A percentile compares a stretch with the other conserved stretches of the same genome.
Conservation (phyloP, 371 early-diverging fungal species). For the Mucor circinelloides region DNA sequence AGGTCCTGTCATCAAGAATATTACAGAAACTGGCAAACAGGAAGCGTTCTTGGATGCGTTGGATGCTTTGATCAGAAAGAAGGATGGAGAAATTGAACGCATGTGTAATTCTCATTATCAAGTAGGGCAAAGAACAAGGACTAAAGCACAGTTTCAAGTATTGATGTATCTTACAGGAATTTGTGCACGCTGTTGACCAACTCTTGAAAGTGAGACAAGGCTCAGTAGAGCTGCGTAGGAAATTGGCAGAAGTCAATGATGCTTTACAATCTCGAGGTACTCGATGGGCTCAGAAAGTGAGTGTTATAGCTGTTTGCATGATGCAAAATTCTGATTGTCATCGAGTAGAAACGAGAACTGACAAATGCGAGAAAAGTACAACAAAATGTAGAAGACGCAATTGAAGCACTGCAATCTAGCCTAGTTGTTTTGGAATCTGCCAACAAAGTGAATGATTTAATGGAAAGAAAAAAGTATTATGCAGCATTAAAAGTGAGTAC, state of each 20-base stretch:
- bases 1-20: slow-evolving; percentile 88
- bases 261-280: slow-evolving; percentile 85
- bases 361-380: slow-evolving; percentile 82
- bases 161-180: slow-evolving; percentile 66
- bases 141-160: background rate
- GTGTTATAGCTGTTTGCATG: background rate
- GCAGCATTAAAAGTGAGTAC: slow-evolving; percentile 78
- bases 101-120: slow-evolving; percentile 96
- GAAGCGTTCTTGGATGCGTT: slow-evolving; percentile 88
- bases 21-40: slow-evolving; percentile 85
- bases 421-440: slow-evolving; percentile 87
- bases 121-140: slow-evolving; percentile 37
- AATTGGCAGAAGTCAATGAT: slow-evolving; percentile 82
- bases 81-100: slow-evolving; percentile 96
- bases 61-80: slow-evolving; percentile 74
- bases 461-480: slow-evolving; percentile 88
- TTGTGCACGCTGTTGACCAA: slow-evolving; percentile 94
- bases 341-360: slow-evolving; percentile 83
- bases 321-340: background rate
- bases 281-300: slow-evolving; percentile 77
- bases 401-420: slow-evolving; percentile 83
- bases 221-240: slow-evolving; percentile 80
- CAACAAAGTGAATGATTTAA: slow-evolving; percentile 78
- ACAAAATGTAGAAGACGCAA: slow-evolving; percentile 86
- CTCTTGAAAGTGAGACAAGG: slow-evolving; percentile 92